Evolutionary conservation across 2,329 filamentous ascomycete species (phyloP), one percentile per base, ranked within the genome.

Genomic region (Aquanectria penicillioides): DNA sequence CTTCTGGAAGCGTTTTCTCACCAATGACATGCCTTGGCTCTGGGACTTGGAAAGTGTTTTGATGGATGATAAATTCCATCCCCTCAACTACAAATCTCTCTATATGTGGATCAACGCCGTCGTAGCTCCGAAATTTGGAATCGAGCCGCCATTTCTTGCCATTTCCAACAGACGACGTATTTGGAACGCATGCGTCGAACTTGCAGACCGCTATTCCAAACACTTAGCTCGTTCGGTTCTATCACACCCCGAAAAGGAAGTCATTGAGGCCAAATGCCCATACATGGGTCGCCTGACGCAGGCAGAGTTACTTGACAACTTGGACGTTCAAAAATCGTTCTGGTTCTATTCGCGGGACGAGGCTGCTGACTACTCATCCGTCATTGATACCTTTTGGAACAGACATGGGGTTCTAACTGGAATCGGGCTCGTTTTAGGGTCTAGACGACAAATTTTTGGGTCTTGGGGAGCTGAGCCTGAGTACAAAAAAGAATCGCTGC

Each of bases 121-220:
- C 10, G 53, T 48, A 3, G 13, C 4, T 8, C 40, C 54, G 10
- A 13, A 13, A 10, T 50, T 22, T 7, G 54, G 58, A 22, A n/a
- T 50, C 3, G n/a, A 28, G 4, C 3, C 5, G 4, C 48, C 48
- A 5, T 54, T 58, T 12, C 15, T 61, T 12, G 41, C 40, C 31
- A 54, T 61, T 18, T 48, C 43, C 1, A 61, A 61, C n/a, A 31
- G 58, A 5, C 26, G 54, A 20, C 58, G 58, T 4, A 47, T 61
- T 13, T 61, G 58, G 58, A 15, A 23, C 9, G 12, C 34, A 13
- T 46, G 29, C 15, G 8, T 12, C 1, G 36, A 60, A 20, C 10
- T 60, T 3, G 33, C 22, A 20, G 9, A 8, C 12, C 7, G 12
- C 2, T 47, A 38, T 15, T n/a, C 12, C 11, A 18, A 38, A 41